Conservation (phyloP, 2,329 filamentous ascomycete species). For the Fusarium abutilonis region DNA sequence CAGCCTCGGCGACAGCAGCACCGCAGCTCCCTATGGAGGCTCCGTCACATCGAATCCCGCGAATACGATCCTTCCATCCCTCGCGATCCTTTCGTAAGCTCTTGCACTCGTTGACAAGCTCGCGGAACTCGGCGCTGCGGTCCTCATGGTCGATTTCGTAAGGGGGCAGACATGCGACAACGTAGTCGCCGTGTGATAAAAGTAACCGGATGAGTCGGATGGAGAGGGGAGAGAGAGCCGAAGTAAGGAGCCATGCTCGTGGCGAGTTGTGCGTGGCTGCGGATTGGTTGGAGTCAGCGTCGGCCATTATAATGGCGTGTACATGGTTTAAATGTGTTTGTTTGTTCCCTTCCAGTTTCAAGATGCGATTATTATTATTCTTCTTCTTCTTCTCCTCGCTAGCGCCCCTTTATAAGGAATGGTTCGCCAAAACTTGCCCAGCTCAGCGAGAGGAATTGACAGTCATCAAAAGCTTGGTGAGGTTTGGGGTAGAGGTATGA, state of each 20-base stretch:
- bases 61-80: slow-evolving; percentile 82
- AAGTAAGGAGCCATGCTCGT: slow-evolving; percentile 92
- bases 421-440: slow-evolving; percentile 2
- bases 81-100: slow-evolving; percentile 71
- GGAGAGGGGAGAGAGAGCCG: slow-evolving; percentile 83
- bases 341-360: slow-evolving; percentile 5
- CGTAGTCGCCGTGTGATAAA: slow-evolving; percentile 90
- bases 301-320: slow-evolving; percentile 46
- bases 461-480: slow-evolving; percentile 4
- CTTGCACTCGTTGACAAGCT: slow-evolving; percentile 77
- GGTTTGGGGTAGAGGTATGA: slow-evolving; percentile 10
- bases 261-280: slow-evolving; percentile 76
- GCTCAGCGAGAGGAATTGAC: slow-evolving; percentile 10
- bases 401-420: too few relatives aligned
- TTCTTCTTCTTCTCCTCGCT: slow-evolving; percentile 8
- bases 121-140: slow-evolving; percentile 80
- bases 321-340: slow-evolving; percentile 36
- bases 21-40: slow-evolving; percentile 76
- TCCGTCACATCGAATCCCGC: slow-evolving; percentile 71
- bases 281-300: slow-evolving; percentile 48
- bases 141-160: slow-evolving; percentile 80
- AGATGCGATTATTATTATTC: not conserved
- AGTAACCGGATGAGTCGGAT: slow-evolving; percentile 83
- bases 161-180: slow-evolving; percentile 84
- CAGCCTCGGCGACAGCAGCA: slow-evolving; percentile 85